Percentiles rank a stretch among this genome's conserved stretches.
Conservation (phyloP, 129 eudicot genomes). For the Glebionis coronaria region DNA sequence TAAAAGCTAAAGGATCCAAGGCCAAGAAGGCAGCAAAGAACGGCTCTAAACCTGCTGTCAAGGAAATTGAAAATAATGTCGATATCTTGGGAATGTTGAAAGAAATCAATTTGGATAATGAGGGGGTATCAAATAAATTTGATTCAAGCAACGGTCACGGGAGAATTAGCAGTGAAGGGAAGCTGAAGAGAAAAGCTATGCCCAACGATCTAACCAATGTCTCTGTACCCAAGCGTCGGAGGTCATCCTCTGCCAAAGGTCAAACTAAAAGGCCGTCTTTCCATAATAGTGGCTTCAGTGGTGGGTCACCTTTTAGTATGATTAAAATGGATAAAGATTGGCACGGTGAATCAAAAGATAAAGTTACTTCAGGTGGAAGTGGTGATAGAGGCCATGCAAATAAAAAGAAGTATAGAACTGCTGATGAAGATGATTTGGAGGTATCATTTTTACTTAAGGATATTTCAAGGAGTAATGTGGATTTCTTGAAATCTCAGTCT, state of each 20-base stretch:
- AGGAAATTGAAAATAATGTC: slow-evolving; percentile 47
- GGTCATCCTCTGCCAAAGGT: slow-evolving; percentile 61
- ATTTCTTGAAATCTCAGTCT: not conserved
- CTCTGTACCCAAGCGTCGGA: slow-evolving; percentile 70
- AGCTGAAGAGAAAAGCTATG: slow-evolving; percentile 43
- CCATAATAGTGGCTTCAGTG: slow-evolving; percentile 34
- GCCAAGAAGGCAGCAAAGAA: slow-evolving; percentile 51
- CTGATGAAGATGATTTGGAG: slow-evolving; percentile 40
- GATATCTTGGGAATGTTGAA: slow-evolving; percentile 82
- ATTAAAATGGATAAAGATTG: slow-evolving; percentile 44
- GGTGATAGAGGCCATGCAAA: slow-evolving; percentile 23
- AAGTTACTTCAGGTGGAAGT: slow-evolving; percentile 13
- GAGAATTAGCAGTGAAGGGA: slow-evolving; percentile 29
- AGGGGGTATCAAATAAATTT: slow-evolving; percentile 39
- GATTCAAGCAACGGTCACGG: slow-evolving; percentile 67
- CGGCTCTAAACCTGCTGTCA: slow-evolving; percentile 41
- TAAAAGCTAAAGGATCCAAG: slow-evolving; percentile 81
- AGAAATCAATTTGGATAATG: slow-evolving; percentile 70
- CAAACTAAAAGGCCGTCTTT: slow-evolving; percentile 32
- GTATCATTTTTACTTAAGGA: slow-evolving; percentile 32
- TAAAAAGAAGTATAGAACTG: slow-evolving; percentile 28
- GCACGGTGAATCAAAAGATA: slow-evolving; percentile 35
- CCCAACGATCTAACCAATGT: slow-evolving; percentile 42
- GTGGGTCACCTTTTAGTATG: slow-evolving; percentile 27
- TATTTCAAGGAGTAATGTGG: not conserved